Percentiles rank a stretch among this genome's conserved stretches.
Evolutionary conservation across 176 grass and related monocot genomes (phyloP).

Genomic region (Aechmea fasciata): DNA sequence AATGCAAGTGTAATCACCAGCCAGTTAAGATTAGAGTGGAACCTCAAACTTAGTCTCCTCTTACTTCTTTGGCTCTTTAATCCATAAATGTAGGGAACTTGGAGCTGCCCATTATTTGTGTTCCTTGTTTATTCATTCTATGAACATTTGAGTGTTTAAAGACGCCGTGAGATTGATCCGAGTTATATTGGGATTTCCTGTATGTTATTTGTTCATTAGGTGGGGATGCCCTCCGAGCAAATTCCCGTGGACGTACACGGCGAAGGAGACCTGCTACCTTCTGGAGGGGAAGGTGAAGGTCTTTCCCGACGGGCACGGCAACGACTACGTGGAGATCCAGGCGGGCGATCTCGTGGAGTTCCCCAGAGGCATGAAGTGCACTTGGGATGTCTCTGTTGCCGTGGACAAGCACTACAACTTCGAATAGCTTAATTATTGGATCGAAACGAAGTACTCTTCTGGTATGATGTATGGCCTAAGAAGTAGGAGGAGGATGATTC

Average conservation of each 20-base stretch:
- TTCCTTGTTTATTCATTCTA: too few relatives aligned
- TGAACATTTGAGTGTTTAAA: too few relatives aligned
- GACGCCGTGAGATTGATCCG: neutral
- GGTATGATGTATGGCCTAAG: neutral
- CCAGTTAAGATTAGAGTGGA: too few relatives aligned
- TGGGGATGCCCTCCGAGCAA: constrained; percentile 86
- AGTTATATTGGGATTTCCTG: neutral
- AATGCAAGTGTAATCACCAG: too few relatives aligned
- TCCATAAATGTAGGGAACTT: too few relatives aligned
- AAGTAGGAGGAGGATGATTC: neutral
- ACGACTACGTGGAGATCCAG: constrained; percentile 76
- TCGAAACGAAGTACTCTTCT: neutral
- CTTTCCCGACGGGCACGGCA: constrained; percentile 70
- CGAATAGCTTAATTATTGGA: constrained; percentile 32
- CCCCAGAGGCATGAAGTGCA: constrained; percentile 90
- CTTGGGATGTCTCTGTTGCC: constrained; percentile 82
- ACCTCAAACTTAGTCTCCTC: too few relatives aligned
- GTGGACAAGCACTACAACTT: constrained; percentile 96
- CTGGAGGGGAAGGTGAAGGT: constrained; percentile 97
- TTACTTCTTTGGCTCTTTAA: too few relatives aligned
- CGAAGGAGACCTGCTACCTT: constrained; percentile 95
- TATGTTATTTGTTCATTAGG: constrained; percentile 17
- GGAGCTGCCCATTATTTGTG: too few relatives aligned
- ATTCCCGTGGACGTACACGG: constrained; percentile 81
- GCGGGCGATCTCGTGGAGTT: constrained; percentile 90